These are phyloP conservation scores for Backusella tuberculispora DNA, from an alignment of 192 early-diverging fungal genomes.

Conservation along the genomic window DNA sequence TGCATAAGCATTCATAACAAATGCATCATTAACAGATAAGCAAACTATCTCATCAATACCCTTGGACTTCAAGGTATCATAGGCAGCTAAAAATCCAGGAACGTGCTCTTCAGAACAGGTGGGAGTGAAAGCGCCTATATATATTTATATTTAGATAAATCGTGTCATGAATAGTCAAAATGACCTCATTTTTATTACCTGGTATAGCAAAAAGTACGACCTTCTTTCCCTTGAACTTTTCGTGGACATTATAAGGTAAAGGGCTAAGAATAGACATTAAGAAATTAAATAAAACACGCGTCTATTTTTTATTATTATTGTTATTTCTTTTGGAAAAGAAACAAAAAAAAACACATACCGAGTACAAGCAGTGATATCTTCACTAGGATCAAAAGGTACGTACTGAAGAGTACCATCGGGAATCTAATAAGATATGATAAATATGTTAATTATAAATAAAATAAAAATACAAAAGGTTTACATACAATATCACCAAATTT, in stretches of 20 bases:
- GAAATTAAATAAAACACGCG: background rate
- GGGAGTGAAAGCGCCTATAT: constrained; percentile 57
- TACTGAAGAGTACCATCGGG: constrained; percentile 38
- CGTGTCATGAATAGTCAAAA: background rate
- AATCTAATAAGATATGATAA: constrained; percentile 18
- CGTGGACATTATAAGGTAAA: constrained; percentile 40
- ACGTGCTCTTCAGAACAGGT: constrained; percentile 69
- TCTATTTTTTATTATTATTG: background rate
- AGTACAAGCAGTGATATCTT: constrained; percentile 41
- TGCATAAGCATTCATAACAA: constrained; percentile 58
- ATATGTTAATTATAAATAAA: background rate
- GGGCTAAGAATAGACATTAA: constrained; percentile 23
- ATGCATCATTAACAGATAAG: constrained; percentile 57
- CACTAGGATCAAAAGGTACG: constrained; percentile 37
- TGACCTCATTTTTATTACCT: constrained; percentile 24
- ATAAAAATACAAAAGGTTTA: background rate
- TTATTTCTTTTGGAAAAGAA: background rate
- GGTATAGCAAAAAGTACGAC: constrained; percentile 69
- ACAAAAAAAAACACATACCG: constrained; percentile 24
- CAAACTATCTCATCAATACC: constrained; percentile 75
- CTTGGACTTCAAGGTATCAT: constrained; percentile 63
- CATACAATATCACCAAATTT: constrained; percentile 8
- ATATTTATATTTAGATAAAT: background rate
- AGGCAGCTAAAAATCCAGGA: constrained; percentile 63
- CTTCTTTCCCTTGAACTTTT: constrained; percentile 63